Base-by-base conservation (phyloP, 2,329 filamentous ascomycete species). In the Sporothrix pseudoabietina region DNA sequence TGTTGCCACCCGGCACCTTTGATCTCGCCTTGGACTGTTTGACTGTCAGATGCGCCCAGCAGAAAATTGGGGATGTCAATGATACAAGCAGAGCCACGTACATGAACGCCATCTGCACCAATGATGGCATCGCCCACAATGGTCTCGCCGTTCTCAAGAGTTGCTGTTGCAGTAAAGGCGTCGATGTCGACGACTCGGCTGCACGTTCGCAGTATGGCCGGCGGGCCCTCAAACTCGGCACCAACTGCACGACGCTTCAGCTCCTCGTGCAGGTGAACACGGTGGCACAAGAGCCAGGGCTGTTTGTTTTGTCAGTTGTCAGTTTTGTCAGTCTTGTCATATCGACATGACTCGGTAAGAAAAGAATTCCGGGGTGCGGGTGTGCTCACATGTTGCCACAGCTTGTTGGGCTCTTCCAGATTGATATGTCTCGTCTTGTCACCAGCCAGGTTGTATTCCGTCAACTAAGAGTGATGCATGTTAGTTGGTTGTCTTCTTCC, bases 41-140 rank as follows among this genome's bases (percentile, higher is more conserved):
- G 9, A 66, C 44, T n/a, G 4, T 47, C 35, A 39, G 22, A 35
- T 35, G 35, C 35, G 35, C 35, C 3, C 35, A 2, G 35, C 35
- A 35, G 35, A 35, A 35, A 35, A 35, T 35, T 35, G 35, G 35
- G 35, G 5, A 35, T 35, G 3, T 35, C 35, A 35, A 35, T 35
- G 3, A 4, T 35, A 35, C 35, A 35, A 35, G 35, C 35, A 35
- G 35, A 35, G 35, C 8, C 35, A 72, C 78, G 57, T 74, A 78
- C 79, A 26, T 84, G 81, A 4, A 88, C 85, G 0, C 87, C 87
- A 75, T 89, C 87, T 2, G 86, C 87, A 1, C 86, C 87, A 4
- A 89, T 74, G 2, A 89, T 76, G 0, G 89, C 77, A 75, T 89
- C 86, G 2, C 82, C 85, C 6, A 80, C 71, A 19, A 85, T 76